These are phyloP conservation scores for Fusarium sterilihyphosum DNA, from an alignment of 2,329 filamentous ascomycete genomes.

Conservation along the genomic window DNA sequence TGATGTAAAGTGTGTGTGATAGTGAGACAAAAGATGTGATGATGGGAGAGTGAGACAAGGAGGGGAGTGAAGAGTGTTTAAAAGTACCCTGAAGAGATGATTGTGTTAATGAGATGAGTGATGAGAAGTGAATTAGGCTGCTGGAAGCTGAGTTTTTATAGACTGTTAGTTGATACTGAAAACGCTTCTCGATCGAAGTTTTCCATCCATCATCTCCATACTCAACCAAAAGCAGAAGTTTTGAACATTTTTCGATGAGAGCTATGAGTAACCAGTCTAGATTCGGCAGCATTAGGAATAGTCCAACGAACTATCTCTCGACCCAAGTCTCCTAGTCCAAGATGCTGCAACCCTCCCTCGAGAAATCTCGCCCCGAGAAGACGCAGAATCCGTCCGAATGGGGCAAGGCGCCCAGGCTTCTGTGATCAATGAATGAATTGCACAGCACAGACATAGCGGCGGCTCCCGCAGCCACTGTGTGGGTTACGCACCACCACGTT, in stretches of 20 bases:
- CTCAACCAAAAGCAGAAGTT: not conserved
- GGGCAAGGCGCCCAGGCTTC: not conserved
- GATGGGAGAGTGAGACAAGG: not conserved
- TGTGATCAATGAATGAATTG: not conserved
- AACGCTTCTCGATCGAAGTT: not conserved
- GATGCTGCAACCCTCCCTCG: not conserved
- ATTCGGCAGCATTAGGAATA: not conserved
- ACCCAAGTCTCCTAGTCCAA: not conserved
- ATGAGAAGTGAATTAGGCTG: slow-evolving; percentile 1
- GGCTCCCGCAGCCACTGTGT: slow-evolving; percentile 7
- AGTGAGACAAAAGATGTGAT: not conserved
- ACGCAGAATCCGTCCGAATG: not conserved
- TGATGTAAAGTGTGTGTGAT: not conserved
- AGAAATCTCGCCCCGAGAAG: too few relatives aligned
- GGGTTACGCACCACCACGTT: not conserved
- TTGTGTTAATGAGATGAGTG: slow-evolving; percentile 5
- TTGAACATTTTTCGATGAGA: not conserved
- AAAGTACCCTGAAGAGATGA: not conserved
- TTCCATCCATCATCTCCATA: not conserved
- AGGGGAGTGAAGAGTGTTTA: not conserved
- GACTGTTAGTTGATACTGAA: not conserved
- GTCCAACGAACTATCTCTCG: not conserved
- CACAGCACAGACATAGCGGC: not conserved
- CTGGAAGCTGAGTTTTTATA: slow-evolving; percentile 11
- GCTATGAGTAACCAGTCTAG: not conserved